Conservation (phyloP, 2,329 filamentous ascomycete species). For the Fusarium sp. region DNA sequence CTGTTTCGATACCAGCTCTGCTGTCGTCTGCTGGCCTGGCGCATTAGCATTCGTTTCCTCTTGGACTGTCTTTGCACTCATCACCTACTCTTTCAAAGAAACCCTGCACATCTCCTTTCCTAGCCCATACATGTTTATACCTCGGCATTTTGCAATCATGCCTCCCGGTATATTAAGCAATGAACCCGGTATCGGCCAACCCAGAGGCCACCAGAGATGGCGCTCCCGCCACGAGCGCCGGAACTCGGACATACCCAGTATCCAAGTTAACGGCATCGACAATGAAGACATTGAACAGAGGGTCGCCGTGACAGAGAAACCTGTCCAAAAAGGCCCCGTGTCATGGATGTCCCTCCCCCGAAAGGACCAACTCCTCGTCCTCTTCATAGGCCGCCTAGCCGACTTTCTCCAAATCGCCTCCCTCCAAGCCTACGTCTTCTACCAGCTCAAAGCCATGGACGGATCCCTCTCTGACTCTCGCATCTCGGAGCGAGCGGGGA, state of each 20-base stretch:
- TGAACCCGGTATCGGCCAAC: neutral
- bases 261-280: neutral
- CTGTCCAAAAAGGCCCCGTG: slow-evolving; percentile 54
- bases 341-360: slow-evolving; percentile 78
- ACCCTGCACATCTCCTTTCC: neutral
- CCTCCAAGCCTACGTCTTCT: slow-evolving; percentile 79
- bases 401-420: slow-evolving; percentile 80
- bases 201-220: neutral
- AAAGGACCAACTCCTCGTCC: slow-evolving; percentile 76
- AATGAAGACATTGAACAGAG: slow-evolving; percentile 18
- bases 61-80: neutral
- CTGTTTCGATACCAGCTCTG: neutral
- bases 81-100: neutral
- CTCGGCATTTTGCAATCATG: neutral
- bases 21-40: neutral
- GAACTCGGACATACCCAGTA: neutral
- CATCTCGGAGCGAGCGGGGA: slow-evolving; percentile 76
- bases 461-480: slow-evolving; percentile 63
- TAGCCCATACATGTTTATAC: neutral
- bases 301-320: neutral
- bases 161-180: slow-evolving; percentile 23
- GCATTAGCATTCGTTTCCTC: neutral
- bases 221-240: neutral
- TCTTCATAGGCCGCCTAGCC: slow-evolving; percentile 77
- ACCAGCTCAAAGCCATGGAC: slow-evolving; percentile 76